Conservation (phyloP, 2,329 filamentous ascomycete species). For the Penicillium sp. region DNA sequence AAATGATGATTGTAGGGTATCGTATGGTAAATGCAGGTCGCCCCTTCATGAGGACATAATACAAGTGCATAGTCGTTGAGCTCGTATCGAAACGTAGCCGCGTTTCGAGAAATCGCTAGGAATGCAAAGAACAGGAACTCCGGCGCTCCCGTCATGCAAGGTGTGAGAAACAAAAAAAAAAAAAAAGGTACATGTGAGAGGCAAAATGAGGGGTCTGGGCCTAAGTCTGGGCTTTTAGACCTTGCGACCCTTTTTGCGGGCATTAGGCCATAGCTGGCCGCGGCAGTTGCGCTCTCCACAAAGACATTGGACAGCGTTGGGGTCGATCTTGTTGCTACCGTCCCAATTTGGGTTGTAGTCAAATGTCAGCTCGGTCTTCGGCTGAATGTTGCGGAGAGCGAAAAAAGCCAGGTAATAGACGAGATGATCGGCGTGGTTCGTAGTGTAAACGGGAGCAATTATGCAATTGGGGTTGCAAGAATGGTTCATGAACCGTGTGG, state of each 20-base stretch:
- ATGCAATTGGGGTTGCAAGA: slow-evolving; percentile 49
- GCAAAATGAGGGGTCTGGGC: background rate
- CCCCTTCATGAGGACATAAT: background rate
- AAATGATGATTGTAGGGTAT: background rate
- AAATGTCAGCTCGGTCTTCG: slow-evolving; percentile 46
- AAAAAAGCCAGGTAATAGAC: slow-evolving; percentile 51
- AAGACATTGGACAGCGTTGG: slow-evolving; percentile 42
- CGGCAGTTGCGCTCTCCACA: slow-evolving; percentile 46
- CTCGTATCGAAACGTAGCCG: background rate
- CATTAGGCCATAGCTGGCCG: slow-evolving; percentile 44
- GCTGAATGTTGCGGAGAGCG: slow-evolving; percentile 41
- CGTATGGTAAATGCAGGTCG: background rate
- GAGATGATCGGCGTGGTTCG: slow-evolving; percentile 36
- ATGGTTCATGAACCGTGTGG: slow-evolving; percentile 50
- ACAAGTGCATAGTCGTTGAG: background rate
- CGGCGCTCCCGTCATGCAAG: background rate
- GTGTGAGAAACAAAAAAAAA: background rate
- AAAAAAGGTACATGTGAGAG: no score
- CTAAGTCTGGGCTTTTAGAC: slow-evolving; percentile 14
- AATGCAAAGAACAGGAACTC: background rate
- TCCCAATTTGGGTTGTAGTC: slow-evolving; percentile 44
- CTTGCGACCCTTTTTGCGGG: slow-evolving; percentile 36
- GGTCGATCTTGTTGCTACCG: slow-evolving; percentile 28
- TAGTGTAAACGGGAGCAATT: slow-evolving; percentile 43
- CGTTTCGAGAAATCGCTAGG: background rate